phyloP scores from a whole-genome alignment of 2,329 filamentous ascomycete genomes.

The Aureobasidium lini region DNA sequence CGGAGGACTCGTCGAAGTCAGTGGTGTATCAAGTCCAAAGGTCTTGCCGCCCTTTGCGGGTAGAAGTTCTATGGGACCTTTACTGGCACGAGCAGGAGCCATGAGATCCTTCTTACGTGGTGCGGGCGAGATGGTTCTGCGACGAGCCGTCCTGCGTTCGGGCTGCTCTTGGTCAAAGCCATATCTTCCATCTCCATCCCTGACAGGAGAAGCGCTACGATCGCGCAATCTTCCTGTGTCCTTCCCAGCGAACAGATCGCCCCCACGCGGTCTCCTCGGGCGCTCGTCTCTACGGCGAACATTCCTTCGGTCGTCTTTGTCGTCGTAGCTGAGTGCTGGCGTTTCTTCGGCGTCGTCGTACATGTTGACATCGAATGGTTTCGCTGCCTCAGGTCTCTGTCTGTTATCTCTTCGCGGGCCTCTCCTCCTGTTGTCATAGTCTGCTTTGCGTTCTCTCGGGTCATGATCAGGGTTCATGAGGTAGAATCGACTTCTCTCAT shows the following conservation, averaged over 20 bases:
- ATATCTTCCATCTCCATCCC: conserved; percentile 41
- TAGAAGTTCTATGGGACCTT: conserved; percentile 12
- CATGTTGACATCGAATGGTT: conserved; percentile 64
- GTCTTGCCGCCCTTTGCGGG: conserved; percentile 11
- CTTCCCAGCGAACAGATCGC: conserved; percentile 27
- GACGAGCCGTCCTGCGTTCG: conserved; percentile 35
- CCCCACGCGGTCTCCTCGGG: conserved; percentile 7
- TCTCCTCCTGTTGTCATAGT: conserved; percentile 29
- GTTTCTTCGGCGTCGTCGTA: conserved; percentile 65
- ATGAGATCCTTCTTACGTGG: conserved; percentile 14
- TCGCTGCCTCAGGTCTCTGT: conserved; percentile 38
- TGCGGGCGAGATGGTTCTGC: conserved; percentile 35
- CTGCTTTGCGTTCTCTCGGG: conserved; percentile 56
- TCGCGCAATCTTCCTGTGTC: conserved; percentile 43
- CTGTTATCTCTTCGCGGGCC: conserved; percentile 48
- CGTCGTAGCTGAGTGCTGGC: conserved; percentile 22
- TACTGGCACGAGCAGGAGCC: conserved; percentile 17
- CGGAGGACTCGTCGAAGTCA: conserved; percentile 16
- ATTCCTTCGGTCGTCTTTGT: conserved; percentile 21
- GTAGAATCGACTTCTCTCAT: conserved; percentile 81
- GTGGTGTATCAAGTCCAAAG: conserved; percentile 2
- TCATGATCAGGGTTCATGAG: conserved; percentile 85
- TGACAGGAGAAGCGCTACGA: conserved; percentile 52
- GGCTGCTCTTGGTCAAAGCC: conserved; percentile 45
- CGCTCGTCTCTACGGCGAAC: conserved; percentile 18